These are phyloP conservation scores for Pezicula carpinea DNA, from an alignment of 2,329 filamentous ascomycete species.

Conservation along the genomic window DNA sequence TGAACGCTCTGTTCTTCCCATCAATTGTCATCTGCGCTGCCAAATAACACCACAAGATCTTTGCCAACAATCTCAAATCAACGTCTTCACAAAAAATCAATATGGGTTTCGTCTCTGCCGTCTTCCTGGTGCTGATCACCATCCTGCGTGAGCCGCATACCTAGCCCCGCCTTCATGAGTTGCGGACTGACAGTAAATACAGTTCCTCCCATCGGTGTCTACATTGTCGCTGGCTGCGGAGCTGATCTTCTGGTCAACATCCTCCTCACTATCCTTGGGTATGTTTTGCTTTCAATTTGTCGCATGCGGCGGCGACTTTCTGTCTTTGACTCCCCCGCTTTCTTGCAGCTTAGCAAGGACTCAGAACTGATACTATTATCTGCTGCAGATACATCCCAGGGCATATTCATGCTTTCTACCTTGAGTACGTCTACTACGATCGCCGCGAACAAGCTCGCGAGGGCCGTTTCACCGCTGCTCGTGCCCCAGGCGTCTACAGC, in stretches of 20 bases:
- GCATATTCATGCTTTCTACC: conserved; percentile 31
- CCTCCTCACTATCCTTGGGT: conserved; percentile 33
- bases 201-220: conserved; percentile 37
- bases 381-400: conserved; percentile 35
- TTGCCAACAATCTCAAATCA: too few relatives aligned
- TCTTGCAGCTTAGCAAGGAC: too few relatives aligned
- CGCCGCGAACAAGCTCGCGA: conserved; percentile 58
- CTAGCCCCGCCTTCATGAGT: background rate
- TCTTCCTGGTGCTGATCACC: conserved; percentile 41
- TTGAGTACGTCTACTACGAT: conserved; percentile 77
- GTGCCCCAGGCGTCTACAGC: conserved; percentile 67
- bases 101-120: conserved; percentile 31
- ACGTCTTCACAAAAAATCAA: conserved; percentile 6
- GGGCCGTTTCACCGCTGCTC: conserved; percentile 48
- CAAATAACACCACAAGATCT: too few relatives aligned
- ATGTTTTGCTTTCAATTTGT: conserved; percentile 17
- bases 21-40: too few relatives aligned
- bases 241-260: conserved; percentile 39
- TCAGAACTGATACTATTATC: conserved; percentile 30
- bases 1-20: too few relatives aligned
- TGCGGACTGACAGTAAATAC: conserved; percentile 3
- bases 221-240: conserved; percentile 34
- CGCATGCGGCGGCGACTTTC: background rate
- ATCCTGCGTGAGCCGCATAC: conserved; percentile 34
- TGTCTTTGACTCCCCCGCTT: too few relatives aligned